phyloP scores from a whole-genome alignment of 2,329 filamentous ascomycete species.

The Exophiala oligosperma region DNA sequence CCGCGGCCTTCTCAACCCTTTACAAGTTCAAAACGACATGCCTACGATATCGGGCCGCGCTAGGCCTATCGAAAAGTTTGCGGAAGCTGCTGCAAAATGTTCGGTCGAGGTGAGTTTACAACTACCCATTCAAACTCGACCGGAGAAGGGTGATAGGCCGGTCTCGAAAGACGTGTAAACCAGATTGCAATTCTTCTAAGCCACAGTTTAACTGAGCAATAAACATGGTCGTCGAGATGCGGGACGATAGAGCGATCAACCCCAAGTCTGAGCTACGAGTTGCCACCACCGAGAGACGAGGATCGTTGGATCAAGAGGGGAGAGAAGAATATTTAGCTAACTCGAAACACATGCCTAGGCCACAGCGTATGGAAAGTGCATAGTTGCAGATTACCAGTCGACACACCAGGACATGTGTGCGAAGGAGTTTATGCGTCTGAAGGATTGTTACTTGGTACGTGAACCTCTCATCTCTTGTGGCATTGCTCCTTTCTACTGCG shows the following conservation, averaged over 20 bases:
- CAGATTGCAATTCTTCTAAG: too few species aligned
- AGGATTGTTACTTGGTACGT: conserved; percentile 81
- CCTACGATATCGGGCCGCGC: conserved; percentile 50
- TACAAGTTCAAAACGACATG: conserved; percentile 11
- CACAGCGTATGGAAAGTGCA: conserved; percentile 84
- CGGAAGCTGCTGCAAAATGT: conserved; percentile 65
- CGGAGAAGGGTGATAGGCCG: too few species aligned
- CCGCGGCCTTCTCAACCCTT: neutral
- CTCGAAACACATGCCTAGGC: conserved; percentile 55
- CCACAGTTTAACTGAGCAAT: neutral
- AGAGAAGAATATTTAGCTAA: neutral
- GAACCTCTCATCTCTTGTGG: neutral
- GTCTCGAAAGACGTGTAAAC: too few species aligned
- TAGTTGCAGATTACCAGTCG: conserved; percentile 85
- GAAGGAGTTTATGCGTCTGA: conserved; percentile 79
- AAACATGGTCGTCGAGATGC: neutral
- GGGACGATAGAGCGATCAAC: too few species aligned
- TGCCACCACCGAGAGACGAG: too few species aligned
- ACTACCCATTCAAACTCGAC: too few species aligned
- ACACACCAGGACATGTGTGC: conserved; percentile 88
- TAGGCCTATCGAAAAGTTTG: conserved; percentile 69
- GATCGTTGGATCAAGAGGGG: too few species aligned
- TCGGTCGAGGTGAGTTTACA: conserved; percentile 57
- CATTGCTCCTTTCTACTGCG: neutral
- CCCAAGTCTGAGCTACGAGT: too few species aligned